A percentile compares a stretch with the other conserved stretches of the same genome.
phyloP scores from a whole-genome alignment of 768 basidiomycete genomes.

The Leccinellum rugosiceps region DNA sequence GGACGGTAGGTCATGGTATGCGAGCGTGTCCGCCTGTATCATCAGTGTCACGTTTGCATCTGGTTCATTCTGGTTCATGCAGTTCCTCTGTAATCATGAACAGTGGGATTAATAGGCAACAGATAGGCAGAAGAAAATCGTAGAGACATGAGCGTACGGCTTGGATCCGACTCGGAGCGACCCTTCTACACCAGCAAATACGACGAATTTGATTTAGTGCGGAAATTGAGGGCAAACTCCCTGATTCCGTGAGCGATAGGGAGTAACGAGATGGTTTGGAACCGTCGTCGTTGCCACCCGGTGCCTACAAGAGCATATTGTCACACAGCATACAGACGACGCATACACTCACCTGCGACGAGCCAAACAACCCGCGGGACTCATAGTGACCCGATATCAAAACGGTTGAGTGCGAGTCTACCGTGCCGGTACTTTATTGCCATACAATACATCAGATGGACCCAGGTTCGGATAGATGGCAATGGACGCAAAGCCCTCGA shows the following conservation, averaged over 20 bases:
- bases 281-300: conserved; percentile 64
- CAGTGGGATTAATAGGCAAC: not conserved
- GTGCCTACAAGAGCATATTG: conserved; percentile 18
- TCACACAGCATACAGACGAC: not conserved
- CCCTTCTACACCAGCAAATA: conserved; percentile 91
- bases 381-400: conserved; percentile 89
- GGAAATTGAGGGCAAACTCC: conserved; percentile 63
- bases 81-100: conserved; percentile 47
- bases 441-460: not conserved
- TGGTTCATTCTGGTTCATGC: conserved; percentile 41
- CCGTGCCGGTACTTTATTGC: conserved; percentile 48
- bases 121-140: not conserved
- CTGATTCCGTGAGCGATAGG: conserved; percentile 76
- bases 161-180: conserved; percentile 72
- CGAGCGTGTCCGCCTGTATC: conserved; percentile 92
- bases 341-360: conserved; percentile 40
- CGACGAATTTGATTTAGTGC: conserved; percentile 75
- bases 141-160: conserved; percentile 70
- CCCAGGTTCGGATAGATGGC: conserved; percentile 18
- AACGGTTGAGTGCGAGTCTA: conserved; percentile 50
- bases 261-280: conserved; percentile 64
- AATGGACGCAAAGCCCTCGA: conserved; percentile 77
- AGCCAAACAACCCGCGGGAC: conserved; percentile 86
- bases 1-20: conserved; percentile 73
- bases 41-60: conserved; percentile 74